A percentile compares a stretch with the other conserved stretches of the same genome.
phyloP scores from a whole-genome alignment of 1,139 yeast species.

The Fermentozyma sake region DNA sequence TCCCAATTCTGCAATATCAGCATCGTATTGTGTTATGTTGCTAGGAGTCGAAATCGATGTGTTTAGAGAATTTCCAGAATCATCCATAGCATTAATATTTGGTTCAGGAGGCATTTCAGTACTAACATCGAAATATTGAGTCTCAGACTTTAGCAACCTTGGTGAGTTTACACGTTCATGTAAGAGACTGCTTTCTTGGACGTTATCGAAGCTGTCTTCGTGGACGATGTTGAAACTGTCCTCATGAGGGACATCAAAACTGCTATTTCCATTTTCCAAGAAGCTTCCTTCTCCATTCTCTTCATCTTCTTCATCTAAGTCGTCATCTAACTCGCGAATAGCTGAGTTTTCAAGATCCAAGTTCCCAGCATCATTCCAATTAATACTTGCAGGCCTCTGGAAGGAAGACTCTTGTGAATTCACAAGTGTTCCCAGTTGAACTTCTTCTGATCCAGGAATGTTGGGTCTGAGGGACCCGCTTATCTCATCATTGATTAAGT shows the following conservation, averaged over 20 bases:
- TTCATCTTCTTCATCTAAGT: conserved; percentile 7
- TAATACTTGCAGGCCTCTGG: conserved; percentile 39
- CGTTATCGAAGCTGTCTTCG: too few relatives aligned
- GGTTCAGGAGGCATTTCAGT: conserved; percentile 17
- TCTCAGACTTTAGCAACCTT: conserved; percentile 10
- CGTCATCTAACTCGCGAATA: conserved; percentile 5
- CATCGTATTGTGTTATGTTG: conserved; percentile 37
- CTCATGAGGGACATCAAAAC: too few relatives aligned
- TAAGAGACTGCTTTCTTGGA: too few relatives aligned
- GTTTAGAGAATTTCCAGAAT: conserved; percentile 6
- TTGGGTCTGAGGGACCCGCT: too few relatives aligned
- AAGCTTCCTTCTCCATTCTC: too few relatives aligned
- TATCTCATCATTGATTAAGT: conserved; percentile 28
- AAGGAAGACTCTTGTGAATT: conserved; percentile 31
- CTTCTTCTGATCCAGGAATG: too few relatives aligned
- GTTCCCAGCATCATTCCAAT: conserved; percentile 40
- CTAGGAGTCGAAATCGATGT: conserved; percentile 33
- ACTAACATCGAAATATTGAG: conserved; percentile 19
- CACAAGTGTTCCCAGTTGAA: neutral
- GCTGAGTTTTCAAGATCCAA: conserved; percentile 26
- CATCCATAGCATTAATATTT: conserved; percentile 7
- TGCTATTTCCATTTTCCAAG: too few relatives aligned
- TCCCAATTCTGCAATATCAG: conserved; percentile 43
- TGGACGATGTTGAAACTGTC: too few relatives aligned
- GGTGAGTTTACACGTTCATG: too few relatives aligned